phyloP scores from a whole-genome alignment of 495 filamentous ascomycete genomes.

The Apiosordaria backusii region DNA sequence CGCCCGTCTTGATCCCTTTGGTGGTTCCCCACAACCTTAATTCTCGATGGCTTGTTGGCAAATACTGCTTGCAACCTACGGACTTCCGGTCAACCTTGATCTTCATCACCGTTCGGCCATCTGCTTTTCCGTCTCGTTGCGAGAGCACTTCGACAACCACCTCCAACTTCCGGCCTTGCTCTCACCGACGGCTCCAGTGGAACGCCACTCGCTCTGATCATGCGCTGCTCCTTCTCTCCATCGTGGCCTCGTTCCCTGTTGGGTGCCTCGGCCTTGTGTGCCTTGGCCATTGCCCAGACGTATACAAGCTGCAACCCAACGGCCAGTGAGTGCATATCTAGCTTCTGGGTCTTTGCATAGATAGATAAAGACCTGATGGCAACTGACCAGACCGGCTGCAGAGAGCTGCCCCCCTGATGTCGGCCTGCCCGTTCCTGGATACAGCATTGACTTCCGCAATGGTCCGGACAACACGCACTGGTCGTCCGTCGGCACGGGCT shows the following conservation, averaged over 20 bases:
- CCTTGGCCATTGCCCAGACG: constrained; percentile 9
- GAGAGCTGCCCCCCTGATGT: constrained; percentile 16
- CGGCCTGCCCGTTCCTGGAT: constrained; percentile 13
- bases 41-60: background rate
- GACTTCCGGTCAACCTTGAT: background rate
- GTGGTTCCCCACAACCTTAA: background rate
- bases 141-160: background rate
- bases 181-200: background rate
- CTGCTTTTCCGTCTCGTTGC: background rate
- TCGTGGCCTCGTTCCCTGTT: background rate
- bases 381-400: background rate
- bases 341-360: background rate
- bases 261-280: constrained; percentile 1
- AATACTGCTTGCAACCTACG: background rate
- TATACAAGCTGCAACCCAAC: constrained; percentile 20
- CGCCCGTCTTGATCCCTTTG: background rate
- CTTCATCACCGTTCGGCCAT: background rate
- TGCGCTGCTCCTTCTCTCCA: background rate
- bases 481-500: constrained; percentile 49
- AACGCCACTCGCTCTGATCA: background rate
- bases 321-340: constrained; percentile 3
- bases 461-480: constrained; percentile 61
- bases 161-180: background rate
- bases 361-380: background rate
- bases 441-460: constrained; percentile 60